Conservation (phyloP, 768 basidiomycete species). For the Podaxis carcinomalis region DNA sequence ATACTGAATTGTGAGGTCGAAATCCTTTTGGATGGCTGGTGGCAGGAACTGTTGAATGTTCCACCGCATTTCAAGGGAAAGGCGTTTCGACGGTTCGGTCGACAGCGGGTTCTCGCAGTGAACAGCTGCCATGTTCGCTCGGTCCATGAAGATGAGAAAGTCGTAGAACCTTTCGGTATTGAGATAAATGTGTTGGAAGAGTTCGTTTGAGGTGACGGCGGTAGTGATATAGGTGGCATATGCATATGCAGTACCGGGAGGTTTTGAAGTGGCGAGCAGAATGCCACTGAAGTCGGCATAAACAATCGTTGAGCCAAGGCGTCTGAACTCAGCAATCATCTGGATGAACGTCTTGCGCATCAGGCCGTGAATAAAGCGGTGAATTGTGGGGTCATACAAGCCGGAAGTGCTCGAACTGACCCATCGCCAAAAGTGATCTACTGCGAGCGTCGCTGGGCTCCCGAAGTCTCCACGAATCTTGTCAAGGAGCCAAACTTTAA, state of each 20-base stretch:
- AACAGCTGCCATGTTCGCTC: slow-evolving; percentile 86
- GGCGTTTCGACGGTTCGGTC: slow-evolving; percentile 60
- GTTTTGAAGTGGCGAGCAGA: slow-evolving; percentile 90
- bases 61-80: slow-evolving; percentile 83
- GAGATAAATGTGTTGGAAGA: slow-evolving; percentile 91
- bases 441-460: slow-evolving; percentile 62
- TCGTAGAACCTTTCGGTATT: slow-evolving; percentile 89
- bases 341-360: slow-evolving; percentile 99
- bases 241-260: slow-evolving; percentile 90
- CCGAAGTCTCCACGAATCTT: slow-evolving; percentile 66
- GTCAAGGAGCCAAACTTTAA: slow-evolving; percentile 89
- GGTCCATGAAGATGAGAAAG: slow-evolving; percentile 93
- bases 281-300: slow-evolving; percentile 93
- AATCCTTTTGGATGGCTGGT: slow-evolving; percentile 72
- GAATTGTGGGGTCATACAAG: slow-evolving; percentile 90
- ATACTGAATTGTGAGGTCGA: slow-evolving; percentile 65
- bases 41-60: slow-evolving; percentile 91
- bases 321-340: slow-evolving; percentile 92
- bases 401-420: slow-evolving; percentile 79
- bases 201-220: slow-evolving; percentile 89
- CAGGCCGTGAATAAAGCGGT: slow-evolving; percentile 89
- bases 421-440: slow-evolving; percentile 99
- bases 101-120: slow-evolving; percentile 79
- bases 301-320: slow-evolving; percentile 88
- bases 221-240: slow-evolving; percentile 94